Evolutionary conservation across 176 grass and related monocot genomes (phyloP), one percentile per base, ranked within the genome.

Genomic region (Saccharum officinarum): DNA sequence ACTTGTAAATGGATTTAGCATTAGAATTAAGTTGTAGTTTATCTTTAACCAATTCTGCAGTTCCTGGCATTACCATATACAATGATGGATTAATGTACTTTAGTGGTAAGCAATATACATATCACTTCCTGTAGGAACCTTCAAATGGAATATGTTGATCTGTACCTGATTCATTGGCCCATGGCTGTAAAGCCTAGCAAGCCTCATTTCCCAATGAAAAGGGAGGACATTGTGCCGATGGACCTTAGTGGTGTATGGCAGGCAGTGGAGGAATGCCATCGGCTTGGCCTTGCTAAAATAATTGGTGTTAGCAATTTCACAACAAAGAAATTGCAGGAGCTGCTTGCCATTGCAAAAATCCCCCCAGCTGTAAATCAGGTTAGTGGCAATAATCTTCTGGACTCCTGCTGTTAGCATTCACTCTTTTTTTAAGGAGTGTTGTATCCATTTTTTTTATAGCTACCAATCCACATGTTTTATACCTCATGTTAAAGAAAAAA

Each of bases 221-320:
- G 79, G 70, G 90, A 90, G 80, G 82, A 95, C 37, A 84, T 92
- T 15, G 40, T 92, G 54, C 85, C 52, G 0, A 83, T 95, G 65
- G 85, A 92, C 30, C 20, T 92, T 79, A 69, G 25, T 42, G 77
- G 81, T 1, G 75, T 92, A 65, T 95, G 93, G 90, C 42, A 82
- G 69, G 87, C 87, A 47, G 88, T 95, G 90, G 93, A 95, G 80
- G 93, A 90, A 82, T 95, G 90, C 4, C 85, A 92, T 37, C 68
- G 22, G 4, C 75, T 81, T 44, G 93, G 90, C 11, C 74, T 95
- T 62, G 81, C 85, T 55, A 92, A 74, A 80, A 86, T 87, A 78
- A 90, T 92, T 83, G 90, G 90, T 25, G 90, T 95, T 37, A 81
- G 90, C 85, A 95, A 95, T 68, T 95, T 95, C 85, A 89, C 90